These are phyloP conservation scores for Alternaria consortialis DNA, from an alignment of 2,329 filamentous ascomycete genomes.

Conservation along the genomic window DNA sequence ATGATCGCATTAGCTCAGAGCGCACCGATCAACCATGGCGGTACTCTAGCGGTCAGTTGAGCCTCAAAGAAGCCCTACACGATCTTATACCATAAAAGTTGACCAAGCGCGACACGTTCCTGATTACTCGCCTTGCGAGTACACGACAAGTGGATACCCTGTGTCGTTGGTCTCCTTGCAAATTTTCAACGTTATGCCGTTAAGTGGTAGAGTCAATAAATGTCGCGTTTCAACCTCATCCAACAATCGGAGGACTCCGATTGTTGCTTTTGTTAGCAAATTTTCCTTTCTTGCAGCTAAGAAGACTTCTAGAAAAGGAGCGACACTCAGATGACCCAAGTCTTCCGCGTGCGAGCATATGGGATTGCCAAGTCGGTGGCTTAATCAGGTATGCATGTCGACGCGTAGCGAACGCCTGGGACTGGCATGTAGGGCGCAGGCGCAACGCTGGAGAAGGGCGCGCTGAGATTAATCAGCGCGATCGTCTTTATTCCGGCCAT, in stretches of 20 bases:
- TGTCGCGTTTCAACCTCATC: conserved; percentile 9
- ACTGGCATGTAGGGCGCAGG: conserved; percentile 24
- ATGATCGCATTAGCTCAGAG: neutral
- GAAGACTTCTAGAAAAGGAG: neutral
- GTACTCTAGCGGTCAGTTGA: conserved; percentile 8
- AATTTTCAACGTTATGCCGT: conserved; percentile 35
- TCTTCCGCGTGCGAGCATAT: neutral
- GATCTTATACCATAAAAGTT: neutral
- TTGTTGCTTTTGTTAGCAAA: conserved; percentile 13
- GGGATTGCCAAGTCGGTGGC: neutral
- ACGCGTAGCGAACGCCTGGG: conserved; percentile 3
- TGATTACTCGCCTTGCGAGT: conserved; percentile 15
- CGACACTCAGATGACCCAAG: neutral
- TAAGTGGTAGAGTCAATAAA: conserved; percentile 34
- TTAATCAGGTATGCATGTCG: conserved; percentile 13
- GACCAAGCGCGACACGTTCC: conserved; percentile 7
- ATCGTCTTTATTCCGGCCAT: conserved; percentile 18
- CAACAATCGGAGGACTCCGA: conserved; percentile 27
- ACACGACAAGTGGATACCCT: conserved; percentile 34
- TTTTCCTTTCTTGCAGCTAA: conserved; percentile 11
- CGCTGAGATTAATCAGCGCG: conserved; percentile 25
- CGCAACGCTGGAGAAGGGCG: conserved; percentile 25
- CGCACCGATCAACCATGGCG: neutral
- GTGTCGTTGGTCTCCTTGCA: conserved; percentile 31
- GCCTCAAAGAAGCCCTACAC: neutral